Evolutionary conservation across 176 grass and related monocot species (phyloP), one percentile per base, ranked within the genome.

Genomic region (Poa annua): DNA sequence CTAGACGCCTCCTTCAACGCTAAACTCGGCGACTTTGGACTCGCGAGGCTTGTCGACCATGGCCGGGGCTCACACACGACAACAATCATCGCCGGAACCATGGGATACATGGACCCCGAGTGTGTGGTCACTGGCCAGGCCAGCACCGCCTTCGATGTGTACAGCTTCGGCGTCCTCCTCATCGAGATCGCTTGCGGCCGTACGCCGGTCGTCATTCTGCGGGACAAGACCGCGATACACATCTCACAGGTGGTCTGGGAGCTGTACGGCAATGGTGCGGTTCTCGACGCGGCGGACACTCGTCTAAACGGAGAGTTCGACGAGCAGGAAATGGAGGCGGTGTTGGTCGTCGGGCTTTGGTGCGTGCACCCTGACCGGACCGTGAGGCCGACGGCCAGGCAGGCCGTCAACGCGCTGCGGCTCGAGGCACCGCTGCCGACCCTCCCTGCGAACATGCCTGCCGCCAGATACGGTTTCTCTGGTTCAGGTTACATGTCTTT

Each of bases 141-240:
- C 1, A 54, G 29, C 33, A 41, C 71, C 2, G 81, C 77, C 51
- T 91, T 81, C 0, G 81, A 88, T 7, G 25, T 91, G 10, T 85
- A 85, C 76, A 88, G 81, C 60, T 88, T 88, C 24, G 89, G 89
- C 32, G 44, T 91, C 51, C 69, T 88, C 4, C 81, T 91, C 0
- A 60, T 88, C 0, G 85, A 91, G 55, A 77, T 91, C 36, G 76
- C 81, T 21, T 81, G 85, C 3, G 69, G 89, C 8, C 4, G 51
- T 35, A 0, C 44, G 2, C 85, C 85, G 0, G 5, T 70, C 1
- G 59, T 86, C 57, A 3, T 3, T 20, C 19, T 2, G 0, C 24
- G 34, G 2, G 36, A 64, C 1, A 74, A 67, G 3, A 6, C 34
- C 7, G 7, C 38, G 2, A 38, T 76, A 15, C 85, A 75, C 21